A percentile compares a stretch with the other conserved stretches of the same genome.
Evolutionary conservation across 2,329 filamentous ascomycete species (phyloP).

Genomic region (Monilinia laxa): DNA sequence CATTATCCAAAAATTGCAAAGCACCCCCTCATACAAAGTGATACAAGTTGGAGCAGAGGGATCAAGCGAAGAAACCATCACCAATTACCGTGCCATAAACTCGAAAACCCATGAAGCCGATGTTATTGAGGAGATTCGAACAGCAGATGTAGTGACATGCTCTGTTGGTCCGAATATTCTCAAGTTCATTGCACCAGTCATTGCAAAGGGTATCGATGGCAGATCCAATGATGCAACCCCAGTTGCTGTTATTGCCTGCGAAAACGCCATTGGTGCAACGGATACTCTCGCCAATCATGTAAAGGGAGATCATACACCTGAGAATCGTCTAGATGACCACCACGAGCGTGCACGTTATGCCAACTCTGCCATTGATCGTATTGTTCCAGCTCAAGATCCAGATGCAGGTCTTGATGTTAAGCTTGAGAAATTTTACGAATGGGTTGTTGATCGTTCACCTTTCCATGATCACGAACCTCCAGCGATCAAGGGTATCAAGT

Average conservation of each 20-base stretch:
- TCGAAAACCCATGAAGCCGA: slow-evolving; percentile 80
- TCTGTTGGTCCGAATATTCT: slow-evolving; percentile 95
- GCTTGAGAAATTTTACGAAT: slow-evolving; percentile 98
- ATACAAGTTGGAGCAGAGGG: slow-evolving; percentile 88
- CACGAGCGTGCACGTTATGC: slow-evolving; percentile 80
- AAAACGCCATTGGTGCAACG: slow-evolving; percentile 95
- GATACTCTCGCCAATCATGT: slow-evolving; percentile 82
- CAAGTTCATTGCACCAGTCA: slow-evolving; percentile 92
- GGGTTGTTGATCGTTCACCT: slow-evolving; percentile 88
- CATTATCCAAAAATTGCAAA: slow-evolving; percentile 78
- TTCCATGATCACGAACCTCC: slow-evolving; percentile 72
- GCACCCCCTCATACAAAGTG: slow-evolving; percentile 77
- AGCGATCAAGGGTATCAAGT: slow-evolving; percentile 83
- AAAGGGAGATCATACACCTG: slow-evolving; percentile 69
- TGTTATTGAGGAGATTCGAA: slow-evolving; percentile 79
- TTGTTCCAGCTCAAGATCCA: slow-evolving; percentile 85
- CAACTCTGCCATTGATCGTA: slow-evolving; percentile 98
- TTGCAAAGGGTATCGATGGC: slow-evolving; percentile 87
- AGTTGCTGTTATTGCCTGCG: slow-evolving; percentile 91
- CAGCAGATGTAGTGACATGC: slow-evolving; percentile 90
- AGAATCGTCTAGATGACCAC: slow-evolving; percentile 66
- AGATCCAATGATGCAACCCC: slow-evolving; percentile 65
- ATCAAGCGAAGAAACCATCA: slow-evolving; percentile 77
- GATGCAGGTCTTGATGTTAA: slow-evolving; percentile 83
- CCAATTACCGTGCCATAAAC: slow-evolving; percentile 97